Base-by-base conservation (phyloP, 1,139 yeast genomes). In the Pichia norvegensis region DNA sequence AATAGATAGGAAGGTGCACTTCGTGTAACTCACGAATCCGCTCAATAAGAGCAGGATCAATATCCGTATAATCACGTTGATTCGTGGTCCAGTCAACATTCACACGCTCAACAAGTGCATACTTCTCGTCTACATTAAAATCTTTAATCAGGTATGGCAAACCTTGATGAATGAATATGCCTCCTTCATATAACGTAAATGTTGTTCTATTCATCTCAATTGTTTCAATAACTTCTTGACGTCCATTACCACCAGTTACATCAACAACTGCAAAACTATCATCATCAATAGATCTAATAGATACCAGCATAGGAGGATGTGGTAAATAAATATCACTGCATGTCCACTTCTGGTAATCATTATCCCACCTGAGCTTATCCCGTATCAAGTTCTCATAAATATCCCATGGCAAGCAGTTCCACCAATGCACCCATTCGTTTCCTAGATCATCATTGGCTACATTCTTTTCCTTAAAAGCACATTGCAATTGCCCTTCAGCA, bases 111-210 rank as follows among this genome's bases (percentile, higher is more conserved):
- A 90, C 96, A 51, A 81, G 82, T 0, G 97, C 97, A 63, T 67
- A 85, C 46, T 72, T 73, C 14, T 78, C 82, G 29, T 85, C 85
- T 0, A 84, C 70, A 55, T 88, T 84, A 57, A 92, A 84, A 55
- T 88, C 95, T 46, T 83, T 77, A 0, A 94, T 90, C 33, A 94
- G 62, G 59, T 88, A 90, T 0, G 97, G 87, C 49, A 78, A 73
- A 3, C 99, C 99, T 63, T 92, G 97, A 59, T 92, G 97, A 42
- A 92, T 74, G 55, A 85, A 88, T 1, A 92, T 88, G 0, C 95
- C 98, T 1, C 98, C 99, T 62, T 92, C 97, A 61, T 94, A 94
- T 1, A 92, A 62, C 0, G 97, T 87, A 61, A 92, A 92, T 44
- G 90, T 81, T 0, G 95, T 86, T 55, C 98, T 73, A 42, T 86